Evolutionary conservation across 192 early-diverging fungal genomes (phyloP).

Genomic region (Umbelopsis vinacea): DNA sequence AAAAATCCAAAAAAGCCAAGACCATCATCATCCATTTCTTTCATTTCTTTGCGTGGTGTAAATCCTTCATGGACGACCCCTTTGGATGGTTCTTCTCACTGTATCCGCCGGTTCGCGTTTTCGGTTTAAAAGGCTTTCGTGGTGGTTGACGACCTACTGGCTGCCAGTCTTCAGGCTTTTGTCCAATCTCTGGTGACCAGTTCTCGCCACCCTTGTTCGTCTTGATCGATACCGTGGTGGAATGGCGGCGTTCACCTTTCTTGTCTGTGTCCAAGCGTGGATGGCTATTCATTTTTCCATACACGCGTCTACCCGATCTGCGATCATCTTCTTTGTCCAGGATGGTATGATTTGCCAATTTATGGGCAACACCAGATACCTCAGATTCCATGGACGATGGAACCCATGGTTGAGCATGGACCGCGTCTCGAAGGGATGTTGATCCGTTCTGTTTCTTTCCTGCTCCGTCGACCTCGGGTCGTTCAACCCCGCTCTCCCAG

Average conservation of each 20-base stretch:
- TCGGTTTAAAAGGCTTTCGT: slow-evolving; percentile 8
- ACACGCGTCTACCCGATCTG: background rate
- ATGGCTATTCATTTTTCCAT: background rate
- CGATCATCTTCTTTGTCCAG: background rate
- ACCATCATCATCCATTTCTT: too few relatives aligned
- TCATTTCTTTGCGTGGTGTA: background rate
- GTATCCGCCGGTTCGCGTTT: background rate
- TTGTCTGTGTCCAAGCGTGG: background rate
- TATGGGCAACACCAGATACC: background rate
- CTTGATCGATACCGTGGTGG: too few relatives aligned
- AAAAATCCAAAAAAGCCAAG: too few relatives aligned
- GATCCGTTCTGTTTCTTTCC: background rate
- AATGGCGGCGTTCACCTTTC: background rate
- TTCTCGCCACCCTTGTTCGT: background rate
- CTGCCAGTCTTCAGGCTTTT: slow-evolving; percentile 3
- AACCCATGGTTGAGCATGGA: background rate
- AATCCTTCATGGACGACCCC: background rate
- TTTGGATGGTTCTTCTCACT: background rate
- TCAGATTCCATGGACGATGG: background rate
- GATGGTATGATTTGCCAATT: background rate
- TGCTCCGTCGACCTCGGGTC: background rate
- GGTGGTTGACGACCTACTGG: background rate
- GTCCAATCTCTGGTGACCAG: background rate
- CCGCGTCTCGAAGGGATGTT: background rate
- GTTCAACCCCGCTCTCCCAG: background rate